Evolutionary conservation across 306 rosid species (phyloP).

Genomic region (Mimosa bimucronata): DNA sequence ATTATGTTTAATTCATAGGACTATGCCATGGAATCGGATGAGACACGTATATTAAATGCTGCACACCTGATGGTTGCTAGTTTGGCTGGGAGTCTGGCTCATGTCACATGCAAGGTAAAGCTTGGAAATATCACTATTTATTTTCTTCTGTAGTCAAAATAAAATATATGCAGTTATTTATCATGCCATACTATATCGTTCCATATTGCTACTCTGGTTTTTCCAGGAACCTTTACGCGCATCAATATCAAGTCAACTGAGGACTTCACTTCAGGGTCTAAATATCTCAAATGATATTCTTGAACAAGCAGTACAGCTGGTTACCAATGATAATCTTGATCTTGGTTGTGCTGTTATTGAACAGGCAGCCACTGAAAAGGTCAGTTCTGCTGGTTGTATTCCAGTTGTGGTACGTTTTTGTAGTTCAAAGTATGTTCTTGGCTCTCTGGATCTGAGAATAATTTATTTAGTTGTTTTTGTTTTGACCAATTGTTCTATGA

Average conservation of each 20-base stretch:
- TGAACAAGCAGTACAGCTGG: slow-evolving; percentile 94
- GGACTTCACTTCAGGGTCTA: slow-evolving; percentile 79
- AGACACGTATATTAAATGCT: slow-evolving; percentile 79
- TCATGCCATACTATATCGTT: slow-evolving; percentile 1
- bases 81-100: slow-evolving; percentile 96
- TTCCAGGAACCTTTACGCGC: slow-evolving; percentile 86
- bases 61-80: slow-evolving; percentile 99
- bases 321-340: slow-evolving; percentile 96
- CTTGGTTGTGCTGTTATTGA: slow-evolving; percentile 98
- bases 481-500: neutral
- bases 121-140: neutral
- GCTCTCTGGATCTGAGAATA: neutral
- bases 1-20: slow-evolving; percentile 41
- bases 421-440: neutral
- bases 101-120: slow-evolving; percentile 95
- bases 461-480: neutral
- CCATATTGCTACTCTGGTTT: slow-evolving; percentile 23
- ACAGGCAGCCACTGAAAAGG: slow-evolving; percentile 98
- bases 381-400: slow-evolving; percentile 43
- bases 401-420: neutral
- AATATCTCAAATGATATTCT: slow-evolving; percentile 66
- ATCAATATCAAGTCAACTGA: slow-evolving; percentile 80
- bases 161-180: slow-evolving; percentile 1
- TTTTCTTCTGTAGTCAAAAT: slow-evolving; percentile 11
- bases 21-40: slow-evolving; percentile 97